A percentile compares a stretch with the other conserved stretches of the same genome.
Evolutionary conservation across 495 filamentous ascomycete genomes (phyloP).

Genomic region (Articulospora tetracladia): DNA sequence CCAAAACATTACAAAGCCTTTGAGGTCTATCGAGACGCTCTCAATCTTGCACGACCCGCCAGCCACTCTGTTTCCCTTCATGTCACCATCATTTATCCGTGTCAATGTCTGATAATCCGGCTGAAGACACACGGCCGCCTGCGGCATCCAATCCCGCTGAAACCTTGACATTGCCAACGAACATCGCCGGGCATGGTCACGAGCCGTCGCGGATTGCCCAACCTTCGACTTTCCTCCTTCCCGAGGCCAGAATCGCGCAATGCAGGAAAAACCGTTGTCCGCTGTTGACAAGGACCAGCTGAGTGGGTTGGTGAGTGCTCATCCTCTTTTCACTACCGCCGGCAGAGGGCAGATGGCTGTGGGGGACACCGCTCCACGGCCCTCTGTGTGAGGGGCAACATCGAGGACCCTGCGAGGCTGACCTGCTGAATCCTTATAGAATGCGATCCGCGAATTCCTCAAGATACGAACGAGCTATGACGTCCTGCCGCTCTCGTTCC

Average conservation of each 20-base stretch:
- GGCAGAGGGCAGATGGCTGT: not conserved
- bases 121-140: conserved; percentile 19
- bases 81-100: conserved; percentile 14
- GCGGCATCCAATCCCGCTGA: conserved; percentile 20
- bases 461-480: conserved; percentile 97
- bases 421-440: conserved; percentile 42
- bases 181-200: conserved; percentile 34
- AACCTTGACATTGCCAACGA: conserved; percentile 16
- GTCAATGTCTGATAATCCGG: conserved; percentile 28
- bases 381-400: not conserved
- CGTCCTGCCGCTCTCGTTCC: conserved; percentile 95
- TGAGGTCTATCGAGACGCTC: not conserved
- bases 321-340: conserved; percentile 1
- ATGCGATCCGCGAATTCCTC: conserved; percentile 90
- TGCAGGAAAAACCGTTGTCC: conserved; percentile 53
- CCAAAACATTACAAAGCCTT: not conserved
- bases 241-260: conserved; percentile 34
- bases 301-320: conserved; percentile 71
- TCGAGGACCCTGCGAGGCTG: conserved; percentile 23
- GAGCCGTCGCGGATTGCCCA: conserved; percentile 59
- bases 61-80: not conserved
- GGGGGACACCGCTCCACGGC: not conserved
- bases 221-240: conserved; percentile 83
- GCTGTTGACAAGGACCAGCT: conserved; percentile 86
- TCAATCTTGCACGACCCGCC: not conserved